Conservation (phyloP, 176 grass and related monocot genomes). For the Musa troglodytarum region DNA sequence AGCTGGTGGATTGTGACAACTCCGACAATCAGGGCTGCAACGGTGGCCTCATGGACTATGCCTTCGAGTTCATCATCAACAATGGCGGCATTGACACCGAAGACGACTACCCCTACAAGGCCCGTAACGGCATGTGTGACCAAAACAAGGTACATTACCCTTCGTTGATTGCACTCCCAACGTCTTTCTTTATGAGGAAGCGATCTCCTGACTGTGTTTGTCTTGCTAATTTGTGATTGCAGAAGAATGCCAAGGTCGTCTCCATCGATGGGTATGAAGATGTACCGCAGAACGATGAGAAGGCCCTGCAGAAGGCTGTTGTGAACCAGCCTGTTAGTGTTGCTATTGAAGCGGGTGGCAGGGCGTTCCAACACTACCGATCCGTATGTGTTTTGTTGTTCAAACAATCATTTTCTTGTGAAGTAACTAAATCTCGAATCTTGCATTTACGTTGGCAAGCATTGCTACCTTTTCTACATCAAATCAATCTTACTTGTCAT, state of each 20-base stretch:
- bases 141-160: neutral
- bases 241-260: conserved; percentile 14
- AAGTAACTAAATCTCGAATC: neutral
- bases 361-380: conserved; percentile 7
- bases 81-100: conserved; percentile 12
- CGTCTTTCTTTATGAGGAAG: too few relatives aligned
- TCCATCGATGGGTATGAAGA: conserved; percentile 6
- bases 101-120: conserved; percentile 8
- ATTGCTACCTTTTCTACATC: too few relatives aligned
- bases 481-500: too few relatives aligned
- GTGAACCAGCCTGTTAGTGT: conserved; percentile 16
- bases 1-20: too few relatives aligned
- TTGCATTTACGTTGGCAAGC: too few relatives aligned
- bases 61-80: conserved; percentile 3
- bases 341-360: conserved; percentile 12
- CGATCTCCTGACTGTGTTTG: neutral
- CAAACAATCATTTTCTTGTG: neutral
- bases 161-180: too few relatives aligned
- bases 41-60: too few relatives aligned
- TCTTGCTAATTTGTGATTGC: neutral
- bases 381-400: neutral
- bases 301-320: conserved; percentile 4
- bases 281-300: conserved; percentile 15
- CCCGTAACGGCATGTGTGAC: conserved; percentile 1
- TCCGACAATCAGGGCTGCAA: too few relatives aligned